Evolutionary conservation across 164 flowering plant genomes (phyloP).

Genomic region (Kalanchoe fedtschenkoi): DNA sequence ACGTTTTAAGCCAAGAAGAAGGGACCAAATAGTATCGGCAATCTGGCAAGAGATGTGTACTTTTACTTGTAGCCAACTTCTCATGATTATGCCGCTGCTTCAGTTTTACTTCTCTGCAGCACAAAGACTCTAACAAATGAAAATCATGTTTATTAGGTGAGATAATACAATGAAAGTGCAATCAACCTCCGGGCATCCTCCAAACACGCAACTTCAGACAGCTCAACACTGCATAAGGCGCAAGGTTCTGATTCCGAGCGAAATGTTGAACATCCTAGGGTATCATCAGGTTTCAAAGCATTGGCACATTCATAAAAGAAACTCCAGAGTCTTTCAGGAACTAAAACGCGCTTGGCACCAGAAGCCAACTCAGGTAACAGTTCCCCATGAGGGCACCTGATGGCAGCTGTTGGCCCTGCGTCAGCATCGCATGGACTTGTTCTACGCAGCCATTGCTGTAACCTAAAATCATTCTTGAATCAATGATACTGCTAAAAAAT

Average conservation of each 20-base stretch:
- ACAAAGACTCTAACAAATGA: conserved; percentile 19
- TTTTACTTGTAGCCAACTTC: conserved; percentile 61
- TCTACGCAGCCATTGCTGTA: conserved; percentile 84
- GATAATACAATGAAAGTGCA: neutral
- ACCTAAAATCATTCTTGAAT: conserved; percentile 31
- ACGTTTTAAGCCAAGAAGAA: conserved; percentile 68
- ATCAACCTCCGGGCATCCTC: conserved; percentile 68
- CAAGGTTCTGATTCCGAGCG: conserved; percentile 54
- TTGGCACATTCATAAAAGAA: conserved; percentile 60
- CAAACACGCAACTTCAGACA: conserved; percentile 58
- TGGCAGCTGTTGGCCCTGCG: conserved; percentile 75
- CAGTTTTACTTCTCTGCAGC: conserved; percentile 59
- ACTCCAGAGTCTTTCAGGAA: conserved; percentile 84
- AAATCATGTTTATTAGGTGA: neutral
- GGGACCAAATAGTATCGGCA: conserved; percentile 77
- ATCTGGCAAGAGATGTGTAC: conserved; percentile 36
- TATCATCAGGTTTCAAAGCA: conserved; percentile 56
- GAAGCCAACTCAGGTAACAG: conserved; percentile 78
- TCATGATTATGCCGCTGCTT: conserved; percentile 87
- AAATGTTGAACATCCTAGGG: conserved; percentile 49
- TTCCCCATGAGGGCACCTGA: conserved; percentile 75
- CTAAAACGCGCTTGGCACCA: conserved; percentile 71
- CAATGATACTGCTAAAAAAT: neutral
- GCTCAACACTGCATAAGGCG: conserved; percentile 46
- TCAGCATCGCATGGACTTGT: conserved; percentile 88